Conservation (phyloP, 257 asterid genomes). For the Jacaranda mimosifolia region DNA sequence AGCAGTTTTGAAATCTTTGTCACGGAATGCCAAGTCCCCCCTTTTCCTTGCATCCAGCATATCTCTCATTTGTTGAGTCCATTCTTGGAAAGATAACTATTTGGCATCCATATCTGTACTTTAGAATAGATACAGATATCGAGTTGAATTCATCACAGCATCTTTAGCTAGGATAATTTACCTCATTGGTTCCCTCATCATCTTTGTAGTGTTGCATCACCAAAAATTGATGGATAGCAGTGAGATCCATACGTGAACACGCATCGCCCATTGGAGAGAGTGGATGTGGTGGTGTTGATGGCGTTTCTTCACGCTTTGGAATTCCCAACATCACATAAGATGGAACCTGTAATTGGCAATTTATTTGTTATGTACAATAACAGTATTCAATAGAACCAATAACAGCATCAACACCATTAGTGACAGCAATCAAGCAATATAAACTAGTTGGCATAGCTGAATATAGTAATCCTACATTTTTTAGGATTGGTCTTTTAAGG, state of each 20-base stretch:
- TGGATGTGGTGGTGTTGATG: slow-evolving; percentile 92
- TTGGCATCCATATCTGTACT: slow-evolving; percentile 21
- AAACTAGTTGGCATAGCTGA: neutral
- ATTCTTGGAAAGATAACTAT: slow-evolving; percentile 97
- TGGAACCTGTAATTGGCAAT: slow-evolving; percentile 64
- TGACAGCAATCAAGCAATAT: neutral
- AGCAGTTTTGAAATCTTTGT: slow-evolving; percentile 91
- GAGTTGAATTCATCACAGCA: slow-evolving; percentile 24
- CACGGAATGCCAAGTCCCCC: slow-evolving; percentile 96
- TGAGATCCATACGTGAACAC: slow-evolving; percentile 93
- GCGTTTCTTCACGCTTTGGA: slow-evolving; percentile 81
- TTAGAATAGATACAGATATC: slow-evolving; percentile 33
- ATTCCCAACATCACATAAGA: slow-evolving; percentile 95
- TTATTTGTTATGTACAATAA: slow-evolving; percentile 21
- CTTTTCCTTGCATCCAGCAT: slow-evolving; percentile 95
- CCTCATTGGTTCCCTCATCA: slow-evolving; percentile 96
- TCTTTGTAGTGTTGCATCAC: slow-evolving; percentile 94
- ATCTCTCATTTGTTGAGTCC: slow-evolving; percentile 99
- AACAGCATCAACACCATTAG: neutral
- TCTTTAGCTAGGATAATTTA: slow-evolving; percentile 40
- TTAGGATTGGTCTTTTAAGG: neutral
- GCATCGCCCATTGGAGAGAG: slow-evolving; percentile 98
- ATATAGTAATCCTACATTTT: neutral
- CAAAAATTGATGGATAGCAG: slow-evolving; percentile 95
- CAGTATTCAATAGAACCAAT: slow-evolving; percentile 4